Evolutionary conservation across 148 eudicot species (phyloP).

Genomic region (Chenopodium quinoa): DNA sequence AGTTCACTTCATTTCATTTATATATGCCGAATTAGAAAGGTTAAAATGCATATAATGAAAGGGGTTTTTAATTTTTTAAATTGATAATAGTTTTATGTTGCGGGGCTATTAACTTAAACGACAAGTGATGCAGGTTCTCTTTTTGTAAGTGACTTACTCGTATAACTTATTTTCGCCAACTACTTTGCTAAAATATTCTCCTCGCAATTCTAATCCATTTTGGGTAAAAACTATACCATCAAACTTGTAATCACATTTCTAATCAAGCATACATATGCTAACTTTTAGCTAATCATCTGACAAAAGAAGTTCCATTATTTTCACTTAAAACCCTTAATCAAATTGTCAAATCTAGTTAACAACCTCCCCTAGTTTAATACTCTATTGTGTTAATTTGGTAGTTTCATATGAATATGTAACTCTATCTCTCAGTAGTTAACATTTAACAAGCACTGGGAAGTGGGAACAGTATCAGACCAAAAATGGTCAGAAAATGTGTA

Average conservation of each 20-base stretch:
- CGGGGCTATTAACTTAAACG: not conserved
- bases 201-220: not conserved
- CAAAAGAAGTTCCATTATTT: not conserved
- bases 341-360: slow-evolving; percentile 16
- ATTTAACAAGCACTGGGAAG: not conserved
- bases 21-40: not conserved
- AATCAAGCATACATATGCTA: not conserved
- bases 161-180: not conserved
- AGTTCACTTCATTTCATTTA: not conserved
- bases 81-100: no score
- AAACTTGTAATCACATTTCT: not conserved
- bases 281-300: not conserved
- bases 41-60: no score
- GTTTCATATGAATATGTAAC: slow-evolving; percentile 26
- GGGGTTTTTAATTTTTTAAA: not conserved
- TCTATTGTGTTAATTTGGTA: slow-evolving; percentile 13
- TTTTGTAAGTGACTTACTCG: no score
- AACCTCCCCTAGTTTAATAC: slow-evolving; percentile 16
- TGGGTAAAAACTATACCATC: not conserved
- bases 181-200: not conserved
- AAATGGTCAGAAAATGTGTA: slow-evolving; percentile 16
- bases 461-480: slow-evolving; percentile 10
- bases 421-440: slow-evolving; percentile 15
- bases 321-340: not conserved
- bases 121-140: not conserved